A percentile compares a stretch with the other conserved stretches of the same genome.
These are phyloP conservation scores for Fusarium chaquense DNA, from an alignment of 2,329 filamentous ascomycete genomes.

Conservation along the genomic window DNA sequence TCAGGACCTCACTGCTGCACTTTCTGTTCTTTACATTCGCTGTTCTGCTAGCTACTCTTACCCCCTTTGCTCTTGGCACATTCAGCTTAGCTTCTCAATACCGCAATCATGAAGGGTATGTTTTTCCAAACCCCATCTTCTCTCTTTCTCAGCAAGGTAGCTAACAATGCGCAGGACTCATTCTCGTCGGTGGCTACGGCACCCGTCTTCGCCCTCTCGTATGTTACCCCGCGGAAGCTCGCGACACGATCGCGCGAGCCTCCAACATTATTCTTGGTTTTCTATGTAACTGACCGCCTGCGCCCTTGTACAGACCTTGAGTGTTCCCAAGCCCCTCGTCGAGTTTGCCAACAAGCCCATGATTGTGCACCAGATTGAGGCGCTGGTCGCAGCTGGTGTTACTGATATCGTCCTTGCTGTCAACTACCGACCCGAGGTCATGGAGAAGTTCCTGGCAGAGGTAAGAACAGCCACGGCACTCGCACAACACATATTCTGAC, in stretches of 20 bases:
- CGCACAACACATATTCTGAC: constrained; percentile 23
- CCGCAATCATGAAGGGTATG: constrained; percentile 56
- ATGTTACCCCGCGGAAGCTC: constrained; percentile 56
- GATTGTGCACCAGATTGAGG: constrained; percentile 98
- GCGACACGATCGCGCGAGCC: constrained; percentile 25
- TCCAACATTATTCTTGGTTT: background rate
- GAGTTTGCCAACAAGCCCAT: constrained; percentile 99
- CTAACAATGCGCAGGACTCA: constrained; percentile 76
- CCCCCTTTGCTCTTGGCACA: constrained; percentile 34
- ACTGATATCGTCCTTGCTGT: constrained; percentile 98
- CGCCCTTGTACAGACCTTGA: constrained; percentile 77
- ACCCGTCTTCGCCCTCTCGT: constrained; percentile 97
- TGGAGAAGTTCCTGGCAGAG: constrained; percentile 93
- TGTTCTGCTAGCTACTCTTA: constrained; percentile 22
- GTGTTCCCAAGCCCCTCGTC: constrained; percentile 95
- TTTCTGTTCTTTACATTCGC: constrained; percentile 42
- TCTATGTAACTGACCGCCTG: constrained; percentile 40
- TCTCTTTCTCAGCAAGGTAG: background rate
- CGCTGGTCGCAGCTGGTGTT: constrained; percentile 90
- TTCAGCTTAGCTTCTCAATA: constrained; percentile 37
- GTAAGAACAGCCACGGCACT: constrained; percentile 58
- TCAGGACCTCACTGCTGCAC: constrained; percentile 42
- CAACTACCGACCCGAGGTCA: constrained; percentile 98
- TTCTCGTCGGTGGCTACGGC: constrained; percentile 99
- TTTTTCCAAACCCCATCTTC: background rate